These are phyloP conservation scores for Grigorovia humatica DNA, from an alignment of 805 yeast species.

Conservation along the genomic window DNA sequence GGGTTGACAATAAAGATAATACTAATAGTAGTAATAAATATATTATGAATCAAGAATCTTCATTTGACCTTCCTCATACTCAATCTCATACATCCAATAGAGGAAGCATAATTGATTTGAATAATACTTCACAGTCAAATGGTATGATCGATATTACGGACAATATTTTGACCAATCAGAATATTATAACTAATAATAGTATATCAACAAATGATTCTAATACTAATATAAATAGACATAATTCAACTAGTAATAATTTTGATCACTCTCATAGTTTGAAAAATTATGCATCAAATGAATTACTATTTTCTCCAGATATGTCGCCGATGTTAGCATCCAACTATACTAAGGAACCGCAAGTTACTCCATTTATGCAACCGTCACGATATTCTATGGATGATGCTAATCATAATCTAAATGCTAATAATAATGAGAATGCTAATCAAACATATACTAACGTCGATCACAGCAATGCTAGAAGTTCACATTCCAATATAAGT, in stretches of 20 bases:
- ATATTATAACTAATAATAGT: not conserved
- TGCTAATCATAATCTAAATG: not conserved
- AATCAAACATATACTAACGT: not conserved
- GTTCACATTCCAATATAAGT: constrained; percentile 39
- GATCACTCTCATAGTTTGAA: not conserved
- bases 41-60: no score
- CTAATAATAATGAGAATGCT: not conserved
- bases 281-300: constrained; percentile 1
- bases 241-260: not conserved
- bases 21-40: no score
- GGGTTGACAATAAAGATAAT: not conserved
- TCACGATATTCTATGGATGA: not conserved
- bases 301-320: constrained; percentile 6
- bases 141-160: no score
- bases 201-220: not conserved
- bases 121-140: no score
- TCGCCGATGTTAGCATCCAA: constrained; percentile 9
- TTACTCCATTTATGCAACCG: constrained; percentile 10
- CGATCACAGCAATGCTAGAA: constrained; percentile 34
- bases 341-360: constrained; percentile 1
- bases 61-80: no score
- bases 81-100: no score
- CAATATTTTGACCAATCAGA: no score
- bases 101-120: no score
- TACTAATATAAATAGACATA: not conserved